Conservation (phyloP, 495 filamentous ascomycete genomes). For the Penicillium soppii region DNA sequence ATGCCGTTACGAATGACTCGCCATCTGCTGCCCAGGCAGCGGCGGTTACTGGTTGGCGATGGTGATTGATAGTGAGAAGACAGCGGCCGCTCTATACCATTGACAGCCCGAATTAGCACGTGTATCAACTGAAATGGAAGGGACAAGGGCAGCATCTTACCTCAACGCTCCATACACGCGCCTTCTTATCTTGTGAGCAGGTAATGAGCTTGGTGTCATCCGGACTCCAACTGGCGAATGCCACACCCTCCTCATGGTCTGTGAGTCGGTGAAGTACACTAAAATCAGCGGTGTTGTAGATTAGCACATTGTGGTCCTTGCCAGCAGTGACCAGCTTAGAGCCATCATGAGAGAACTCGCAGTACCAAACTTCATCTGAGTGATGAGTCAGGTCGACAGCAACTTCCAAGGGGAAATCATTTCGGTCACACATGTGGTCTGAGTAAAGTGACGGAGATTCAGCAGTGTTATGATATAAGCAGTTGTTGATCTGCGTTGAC, state of each 20-base stretch:
- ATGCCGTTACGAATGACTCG: slow-evolving; percentile 75
- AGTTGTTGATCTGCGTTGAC: slow-evolving; percentile 73
- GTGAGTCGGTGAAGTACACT: slow-evolving; percentile 60
- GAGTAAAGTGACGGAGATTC: slow-evolving; percentile 79
- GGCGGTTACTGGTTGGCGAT: slow-evolving; percentile 77
- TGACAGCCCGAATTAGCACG: slow-evolving; percentile 9
- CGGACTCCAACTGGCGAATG: slow-evolving; percentile 85
- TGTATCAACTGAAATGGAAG: background rate
- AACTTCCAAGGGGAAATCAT: slow-evolving; percentile 71
- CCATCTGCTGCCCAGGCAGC: slow-evolving; percentile 84
- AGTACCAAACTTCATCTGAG: slow-evolving; percentile 83
- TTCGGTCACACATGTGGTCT: slow-evolving; percentile 80
- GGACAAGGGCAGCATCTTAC: slow-evolving; percentile 42
- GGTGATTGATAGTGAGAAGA: slow-evolving; percentile 62
- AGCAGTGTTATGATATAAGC: slow-evolving; percentile 85
- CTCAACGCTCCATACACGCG: slow-evolving; percentile 74
- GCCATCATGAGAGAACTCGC: slow-evolving; percentile 89
- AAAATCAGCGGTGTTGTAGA: slow-evolving; percentile 78
- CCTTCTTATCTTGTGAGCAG: slow-evolving; percentile 71
- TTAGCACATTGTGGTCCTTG: slow-evolving; percentile 67
- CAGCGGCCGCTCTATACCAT: slow-evolving; percentile 64
- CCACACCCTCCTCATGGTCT: slow-evolving; percentile 65
- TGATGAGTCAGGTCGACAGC: slow-evolving; percentile 70
- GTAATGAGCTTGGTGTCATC: slow-evolving; percentile 83
- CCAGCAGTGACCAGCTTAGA: slow-evolving; percentile 80